These are phyloP conservation scores for Pythium insidiosum DNA, from an alignment of 352 stramenopile species.

Conservation along the genomic window DNA sequence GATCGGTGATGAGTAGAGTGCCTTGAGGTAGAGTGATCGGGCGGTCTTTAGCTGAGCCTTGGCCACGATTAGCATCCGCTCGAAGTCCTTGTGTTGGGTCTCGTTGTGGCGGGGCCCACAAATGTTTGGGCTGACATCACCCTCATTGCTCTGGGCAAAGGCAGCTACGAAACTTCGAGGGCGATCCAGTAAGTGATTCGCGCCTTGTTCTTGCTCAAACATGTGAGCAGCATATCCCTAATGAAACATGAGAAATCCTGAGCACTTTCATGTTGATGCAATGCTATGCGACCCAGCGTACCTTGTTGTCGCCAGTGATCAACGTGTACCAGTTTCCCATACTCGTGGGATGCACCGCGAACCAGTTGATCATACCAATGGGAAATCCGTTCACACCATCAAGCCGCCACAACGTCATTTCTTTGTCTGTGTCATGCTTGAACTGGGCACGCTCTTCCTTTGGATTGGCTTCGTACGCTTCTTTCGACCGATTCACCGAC, in stretches of 20 bases:
- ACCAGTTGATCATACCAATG: slow-evolving; percentile 92
- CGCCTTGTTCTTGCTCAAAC: slow-evolving; percentile 83
- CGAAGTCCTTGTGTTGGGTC: slow-evolving; percentile 72
- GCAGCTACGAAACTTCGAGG: slow-evolving; percentile 86
- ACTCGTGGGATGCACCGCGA: slow-evolving; percentile 89
- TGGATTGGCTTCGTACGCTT: slow-evolving; percentile 89
- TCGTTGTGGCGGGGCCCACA: slow-evolving; percentile 52
- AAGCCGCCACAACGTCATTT: slow-evolving; percentile 87
- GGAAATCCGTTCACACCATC: slow-evolving; percentile 72
- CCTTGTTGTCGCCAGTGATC: slow-evolving; percentile 92
- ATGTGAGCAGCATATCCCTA: slow-evolving; percentile 82
- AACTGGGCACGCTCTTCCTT: slow-evolving; percentile 68
- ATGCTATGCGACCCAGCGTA: slow-evolving; percentile 2
- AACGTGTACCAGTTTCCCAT: slow-evolving; percentile 92
- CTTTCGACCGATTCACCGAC: slow-evolving; percentile 85
- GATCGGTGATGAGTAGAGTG: slow-evolving; percentile 23
- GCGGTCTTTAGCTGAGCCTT: slow-evolving; percentile 66
- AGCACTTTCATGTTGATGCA: background rate
- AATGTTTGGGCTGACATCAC: slow-evolving; percentile 91
- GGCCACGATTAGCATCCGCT: slow-evolving; percentile 71
- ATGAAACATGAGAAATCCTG: background rate
- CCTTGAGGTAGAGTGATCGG: slow-evolving; percentile 43
- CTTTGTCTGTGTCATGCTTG: slow-evolving; percentile 86
- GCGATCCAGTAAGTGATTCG: slow-evolving; percentile 68
- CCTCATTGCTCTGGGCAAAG: slow-evolving; percentile 92